Evolutionary conservation across 345 rosid species (phyloP).

Genomic region (Gossypium mustelinum): DNA sequence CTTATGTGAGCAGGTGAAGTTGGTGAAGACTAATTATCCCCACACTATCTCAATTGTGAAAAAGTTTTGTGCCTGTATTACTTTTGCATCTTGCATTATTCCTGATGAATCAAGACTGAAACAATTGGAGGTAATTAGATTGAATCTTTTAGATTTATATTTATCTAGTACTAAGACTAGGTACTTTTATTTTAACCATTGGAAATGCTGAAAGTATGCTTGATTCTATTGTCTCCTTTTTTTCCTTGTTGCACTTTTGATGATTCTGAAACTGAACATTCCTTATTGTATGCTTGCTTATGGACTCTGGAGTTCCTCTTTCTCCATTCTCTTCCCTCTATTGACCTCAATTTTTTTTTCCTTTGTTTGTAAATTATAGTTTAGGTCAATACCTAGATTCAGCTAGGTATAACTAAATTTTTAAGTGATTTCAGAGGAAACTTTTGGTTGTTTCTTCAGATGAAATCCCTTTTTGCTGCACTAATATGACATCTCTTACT

Average conservation of each 20-base stretch:
- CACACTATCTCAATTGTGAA: conserved; percentile 44
- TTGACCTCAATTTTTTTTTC: not conserved
- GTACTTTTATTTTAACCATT: not conserved
- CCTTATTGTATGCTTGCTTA: not conserved
- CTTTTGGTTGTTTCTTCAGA: not conserved
- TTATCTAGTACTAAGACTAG: not conserved
- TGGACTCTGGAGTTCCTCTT: not conserved
- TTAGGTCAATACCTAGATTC: not conserved
- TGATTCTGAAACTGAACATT: not conserved
- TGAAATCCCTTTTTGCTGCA: not conserved
- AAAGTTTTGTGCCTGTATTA: conserved; percentile 45
- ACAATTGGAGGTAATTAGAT: conserved; percentile 69
- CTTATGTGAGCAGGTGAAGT: conserved; percentile 47
- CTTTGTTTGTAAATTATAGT: not conserved
- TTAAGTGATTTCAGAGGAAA: not conserved
- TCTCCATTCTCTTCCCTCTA: not conserved
- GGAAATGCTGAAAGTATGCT: not conserved
- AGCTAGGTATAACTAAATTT: not conserved
- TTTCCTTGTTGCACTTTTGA: not conserved
- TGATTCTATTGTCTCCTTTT: not conserved
- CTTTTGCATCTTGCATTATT: conserved; percentile 51
- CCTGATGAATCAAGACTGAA: conserved; percentile 57
- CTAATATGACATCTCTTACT: not conserved
- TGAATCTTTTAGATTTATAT: conserved; percentile 9
- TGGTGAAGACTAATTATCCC: conserved; percentile 35